Evolutionary conservation across 164 flowering plant species (phyloP), one percentile per base, ranked within the genome.

Genomic region (Umbilicus rupestris): DNA sequence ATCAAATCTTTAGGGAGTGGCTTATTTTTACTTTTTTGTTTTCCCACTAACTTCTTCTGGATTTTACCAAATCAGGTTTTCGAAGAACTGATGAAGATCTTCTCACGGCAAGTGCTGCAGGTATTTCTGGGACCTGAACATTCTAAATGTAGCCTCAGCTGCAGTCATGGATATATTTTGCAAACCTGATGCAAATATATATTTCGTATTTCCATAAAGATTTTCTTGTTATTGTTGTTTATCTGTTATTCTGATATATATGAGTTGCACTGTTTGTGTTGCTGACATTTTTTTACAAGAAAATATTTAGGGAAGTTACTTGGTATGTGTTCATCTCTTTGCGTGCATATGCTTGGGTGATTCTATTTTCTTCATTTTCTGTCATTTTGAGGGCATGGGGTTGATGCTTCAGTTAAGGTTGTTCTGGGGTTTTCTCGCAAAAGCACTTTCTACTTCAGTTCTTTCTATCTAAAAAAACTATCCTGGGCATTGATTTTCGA

Each of bases 51-150:
- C 22, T 39, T 57, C 3, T 59, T 57, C 10, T 58, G 64, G 41
- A 33, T 62, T 49, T 20, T 49, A 42, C 39, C 28, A 14, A 30
- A 73, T 26, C 71, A 90, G 97, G 97, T 68, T 90, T 90, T 28
- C 83, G 82, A 62, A 84, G 67, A 80, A 87, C 95, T 31, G 97
- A 90, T 64, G 90, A 87, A 70, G 76, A 76, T 65, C 86, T 90
- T 67, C 85, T 90, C 66, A 82, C 84, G 75, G 95, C 84, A 77
- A 90, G 97, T 75, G 66, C 79, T 71, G 78, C 88, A 80, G 97
- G 97, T 90, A 77, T 14, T 57, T 55, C 31, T 71, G 45, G 49
- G 28, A 31, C 26, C 47, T 39, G 10, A 24, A 12, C 3, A 22
- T 7, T 50, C 57, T 50, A 50, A 8, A 47, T 47, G 52, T 6